phyloP scores from a whole-genome alignment of 148 eudicot species.

The Cornus controversa region DNA sequence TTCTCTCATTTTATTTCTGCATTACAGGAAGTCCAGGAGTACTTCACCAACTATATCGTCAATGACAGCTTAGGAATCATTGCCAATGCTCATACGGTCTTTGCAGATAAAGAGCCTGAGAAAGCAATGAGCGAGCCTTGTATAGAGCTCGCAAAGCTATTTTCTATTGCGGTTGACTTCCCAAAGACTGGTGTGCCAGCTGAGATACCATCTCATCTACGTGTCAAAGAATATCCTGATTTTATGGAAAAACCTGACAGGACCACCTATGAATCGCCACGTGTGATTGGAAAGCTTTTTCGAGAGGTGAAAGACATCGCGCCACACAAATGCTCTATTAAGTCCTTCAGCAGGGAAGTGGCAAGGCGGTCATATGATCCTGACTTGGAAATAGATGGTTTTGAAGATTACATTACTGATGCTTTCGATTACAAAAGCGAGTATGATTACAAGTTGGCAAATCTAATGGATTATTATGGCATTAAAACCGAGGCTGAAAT shows the following conservation, averaged over 20 bases:
- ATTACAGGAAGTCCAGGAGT: slow-evolving; percentile 54
- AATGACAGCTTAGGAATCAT: slow-evolving; percentile 64
- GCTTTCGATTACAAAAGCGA: slow-evolving; percentile 25
- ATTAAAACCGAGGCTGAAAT: slow-evolving; percentile 55
- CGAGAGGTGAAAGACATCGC: slow-evolving; percentile 41
- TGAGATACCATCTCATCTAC: slow-evolving; percentile 39
- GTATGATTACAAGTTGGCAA: slow-evolving; percentile 46
- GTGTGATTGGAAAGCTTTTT: slow-evolving; percentile 50
- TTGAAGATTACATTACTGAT: slow-evolving; percentile 31
- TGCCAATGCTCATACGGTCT: slow-evolving; percentile 57
- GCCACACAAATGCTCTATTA: slow-evolving; percentile 15
- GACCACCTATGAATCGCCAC: slow-evolving; percentile 30
- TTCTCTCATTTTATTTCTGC: not conserved
- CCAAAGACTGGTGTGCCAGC: slow-evolving; percentile 67
- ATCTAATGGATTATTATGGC: slow-evolving; percentile 47
- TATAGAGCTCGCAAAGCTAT: slow-evolving; percentile 45
- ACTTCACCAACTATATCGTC: slow-evolving; percentile 52
- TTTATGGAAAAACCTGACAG: slow-evolving; percentile 61
- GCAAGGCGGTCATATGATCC: slow-evolving; percentile 37
- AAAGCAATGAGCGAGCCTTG: slow-evolving; percentile 54
- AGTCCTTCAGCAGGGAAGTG: slow-evolving; percentile 36
- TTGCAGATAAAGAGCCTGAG: slow-evolving; percentile 37
- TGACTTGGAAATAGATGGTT: slow-evolving; percentile 54
- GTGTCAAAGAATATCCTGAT: slow-evolving; percentile 60
- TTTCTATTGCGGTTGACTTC: slow-evolving; percentile 64